Evolutionary conservation across 805 yeast genomes (phyloP), one percentile per base, ranked within the genome.

Genomic region (Metschnikowia gruessii): DNA sequence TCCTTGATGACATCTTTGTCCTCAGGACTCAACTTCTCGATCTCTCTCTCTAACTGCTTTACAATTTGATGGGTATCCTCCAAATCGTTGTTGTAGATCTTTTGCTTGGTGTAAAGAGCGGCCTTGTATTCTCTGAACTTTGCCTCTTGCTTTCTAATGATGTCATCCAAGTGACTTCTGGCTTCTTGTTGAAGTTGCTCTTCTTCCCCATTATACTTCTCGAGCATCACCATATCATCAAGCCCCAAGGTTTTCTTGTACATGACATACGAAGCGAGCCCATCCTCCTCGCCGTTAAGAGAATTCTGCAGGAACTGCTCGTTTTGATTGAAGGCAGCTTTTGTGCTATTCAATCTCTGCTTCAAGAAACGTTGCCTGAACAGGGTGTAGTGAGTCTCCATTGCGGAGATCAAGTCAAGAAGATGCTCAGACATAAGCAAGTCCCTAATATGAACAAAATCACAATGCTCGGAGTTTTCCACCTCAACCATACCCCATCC

Each of bases 401-500:
- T 87, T 7, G 89, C 74, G n/a, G 70, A 61, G 34, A 88, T 81
- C 54, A 91, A 75, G 59, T 90, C 96, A 41, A 86, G 76, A 85
- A 88, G 78, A 64, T 87, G 78, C 17, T 82, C 75, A 19, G 83
- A 75, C 65, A 91, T 72, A 40, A 91, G 68, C 32, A 88, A 65
- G 30, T 81, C 76, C 54, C 87, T 79, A 52, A 91, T 72, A 50
- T 73, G 73, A 24, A 65, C 52, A 59, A 89, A 89, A 62, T 92
- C 97, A 65, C 95, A 87, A 63, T 85, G 90, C 8, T 69, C 64
- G 16, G 76, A 77, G 62, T 88, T 84, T 59, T 87, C 96, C 34
- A 87, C 85, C 60, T 90, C 96, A 12, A 87, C 87, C 18, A 79
- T 64, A 0, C 97, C 97, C 97, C 97, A 91, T 15, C 71, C 75